Evolutionary conservation across 1,284 basidiomycete genomes (phyloP).

Genomic region (Vanrija humicola): DNA sequence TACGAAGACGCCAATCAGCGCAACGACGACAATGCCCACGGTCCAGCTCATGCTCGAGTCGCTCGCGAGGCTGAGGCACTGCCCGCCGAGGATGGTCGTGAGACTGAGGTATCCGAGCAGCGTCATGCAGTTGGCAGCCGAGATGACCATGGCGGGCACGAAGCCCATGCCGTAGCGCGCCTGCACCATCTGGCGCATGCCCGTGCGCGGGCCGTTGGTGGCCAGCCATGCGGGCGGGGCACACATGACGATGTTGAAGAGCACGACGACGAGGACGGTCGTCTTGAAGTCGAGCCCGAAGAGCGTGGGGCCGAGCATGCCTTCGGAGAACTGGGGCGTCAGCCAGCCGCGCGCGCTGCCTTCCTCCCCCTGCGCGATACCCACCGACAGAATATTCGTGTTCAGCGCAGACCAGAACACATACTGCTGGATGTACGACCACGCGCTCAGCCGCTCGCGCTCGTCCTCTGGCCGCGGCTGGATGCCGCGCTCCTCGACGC

Average conservation of each 20-base stretch:
- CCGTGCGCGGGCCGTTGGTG: conserved; percentile 79
- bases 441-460: conserved; percentile 21
- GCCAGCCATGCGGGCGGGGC: conserved; percentile 48
- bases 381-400: conserved; percentile 44
- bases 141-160: conserved; percentile 62
- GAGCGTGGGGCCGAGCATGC: conserved; percentile 38
- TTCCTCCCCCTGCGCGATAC: too few relatives aligned
- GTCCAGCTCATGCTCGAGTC: conserved; percentile 53
- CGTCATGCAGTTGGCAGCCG: conserved; percentile 60
- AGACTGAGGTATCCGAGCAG: conserved; percentile 72
- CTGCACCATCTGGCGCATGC: conserved; percentile 82
- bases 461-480: conserved; percentile 41
- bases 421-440: conserved; percentile 39
- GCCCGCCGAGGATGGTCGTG: conserved; percentile 72
- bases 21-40: conserved; percentile 85
- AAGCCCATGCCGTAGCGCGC: conserved; percentile 75
- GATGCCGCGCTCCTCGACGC: conserved; percentile 45
- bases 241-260: conserved; percentile 31
- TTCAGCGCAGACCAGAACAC: conserved; percentile 45
- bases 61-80: conserved; percentile 68
- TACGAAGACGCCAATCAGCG: conserved; percentile 68
- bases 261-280: conserved; percentile 30
- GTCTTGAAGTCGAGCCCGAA: conserved; percentile 38
- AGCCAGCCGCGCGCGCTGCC: too few relatives aligned
- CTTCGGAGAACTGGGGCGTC: conserved; percentile 39